Evolutionary conservation across 2,329 filamentous ascomycete species (phyloP).

Genomic region (Orbilia javanica): DNA sequence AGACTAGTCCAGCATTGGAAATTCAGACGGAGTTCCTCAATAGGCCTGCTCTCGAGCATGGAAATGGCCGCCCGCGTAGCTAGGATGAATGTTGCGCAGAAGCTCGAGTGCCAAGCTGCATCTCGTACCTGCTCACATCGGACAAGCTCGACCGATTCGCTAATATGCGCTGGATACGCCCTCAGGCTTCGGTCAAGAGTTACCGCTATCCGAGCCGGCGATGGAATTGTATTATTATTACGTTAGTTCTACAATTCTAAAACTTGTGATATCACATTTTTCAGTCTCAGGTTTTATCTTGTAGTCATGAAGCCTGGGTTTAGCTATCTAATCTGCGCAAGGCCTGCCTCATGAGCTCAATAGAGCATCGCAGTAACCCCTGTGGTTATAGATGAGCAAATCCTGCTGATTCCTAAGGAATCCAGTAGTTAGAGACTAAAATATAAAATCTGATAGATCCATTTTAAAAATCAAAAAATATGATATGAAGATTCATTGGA

Average conservation of each 20-base stretch:
- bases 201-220: background rate
- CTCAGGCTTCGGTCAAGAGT: background rate
- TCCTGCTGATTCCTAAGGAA: background rate
- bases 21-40: background rate
- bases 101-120: background rate
- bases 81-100: background rate
- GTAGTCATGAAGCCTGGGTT: background rate
- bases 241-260: background rate
- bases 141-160: constrained; percentile 17
- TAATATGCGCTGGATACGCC: background rate
- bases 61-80: background rate
- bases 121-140: background rate
- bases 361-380: background rate
- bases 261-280: background rate
- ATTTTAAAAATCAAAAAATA: background rate
- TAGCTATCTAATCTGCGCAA: background rate
- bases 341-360: too few species aligned
- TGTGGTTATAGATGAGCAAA: background rate
- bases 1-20: background rate
- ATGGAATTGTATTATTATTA: background rate
- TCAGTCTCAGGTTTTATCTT: background rate
- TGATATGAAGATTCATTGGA: background rate
- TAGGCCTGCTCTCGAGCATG: background rate
- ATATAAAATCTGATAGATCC: constrained; percentile 11
- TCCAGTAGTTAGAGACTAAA: background rate